Percentiles rank a stretch among this genome's conserved stretches.
phyloP scores from a whole-genome alignment of 495 filamentous ascomycete genomes.

The Penicillium atrosanguineum region DNA sequence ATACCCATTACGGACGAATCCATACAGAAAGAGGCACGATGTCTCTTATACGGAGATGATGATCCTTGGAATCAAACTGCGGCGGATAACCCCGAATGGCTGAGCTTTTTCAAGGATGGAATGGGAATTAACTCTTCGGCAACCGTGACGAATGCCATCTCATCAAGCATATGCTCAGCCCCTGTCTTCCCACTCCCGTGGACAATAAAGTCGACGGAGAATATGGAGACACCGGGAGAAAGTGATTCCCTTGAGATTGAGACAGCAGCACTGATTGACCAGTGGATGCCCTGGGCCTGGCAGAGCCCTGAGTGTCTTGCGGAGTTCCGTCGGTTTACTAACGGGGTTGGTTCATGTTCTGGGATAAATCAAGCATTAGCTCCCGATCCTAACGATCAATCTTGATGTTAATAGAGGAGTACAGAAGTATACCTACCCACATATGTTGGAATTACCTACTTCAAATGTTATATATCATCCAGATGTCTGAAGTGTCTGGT shows the following conservation, averaged over 20 bases:
- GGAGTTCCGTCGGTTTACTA: slow-evolving; percentile 8
- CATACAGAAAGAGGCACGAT: slow-evolving; percentile 52
- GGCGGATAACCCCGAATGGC: slow-evolving; percentile 55
- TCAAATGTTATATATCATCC: too few species aligned
- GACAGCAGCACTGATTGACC: neutral
- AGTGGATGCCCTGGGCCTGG: slow-evolving; percentile 14
- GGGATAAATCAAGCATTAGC: neutral
- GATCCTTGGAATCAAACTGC: slow-evolving; percentile 64
- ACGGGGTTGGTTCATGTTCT: neutral
- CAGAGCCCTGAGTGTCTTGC: slow-evolving; percentile 20
- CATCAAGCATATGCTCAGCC: neutral
- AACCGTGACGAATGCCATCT: neutral
- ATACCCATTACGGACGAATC: slow-evolving; percentile 49
- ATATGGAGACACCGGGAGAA: neutral
- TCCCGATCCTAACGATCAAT: neutral
- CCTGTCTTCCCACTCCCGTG: neutral
- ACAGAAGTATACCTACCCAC: too few species aligned
- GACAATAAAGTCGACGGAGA: neutral
- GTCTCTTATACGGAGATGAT: slow-evolving; percentile 58
- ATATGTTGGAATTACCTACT: too few species aligned
- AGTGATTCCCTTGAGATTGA: neutral
- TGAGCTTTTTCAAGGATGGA: slow-evolving; percentile 54
- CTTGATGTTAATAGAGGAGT: neutral
- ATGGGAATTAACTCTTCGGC: slow-evolving; percentile 9
- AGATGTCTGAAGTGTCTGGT: too few species aligned